Percentiles rank a stretch among this genome's conserved stretches.
phyloP scores from a whole-genome alignment of 352 stramenopile species.

The Globisporangium sylvaticum region DNA sequence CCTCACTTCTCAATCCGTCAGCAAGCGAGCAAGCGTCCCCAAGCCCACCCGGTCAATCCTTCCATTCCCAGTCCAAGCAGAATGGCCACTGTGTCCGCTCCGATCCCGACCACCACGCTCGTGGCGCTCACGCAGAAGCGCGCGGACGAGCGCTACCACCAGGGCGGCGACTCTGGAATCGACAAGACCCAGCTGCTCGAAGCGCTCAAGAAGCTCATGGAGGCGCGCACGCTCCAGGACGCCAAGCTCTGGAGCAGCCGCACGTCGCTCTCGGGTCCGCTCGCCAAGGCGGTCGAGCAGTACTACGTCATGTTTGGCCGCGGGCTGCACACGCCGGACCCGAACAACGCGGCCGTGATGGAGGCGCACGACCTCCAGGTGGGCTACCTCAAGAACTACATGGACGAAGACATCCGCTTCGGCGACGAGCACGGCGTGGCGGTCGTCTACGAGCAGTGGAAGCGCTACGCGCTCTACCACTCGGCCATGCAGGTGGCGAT shows the following conservation, averaged over 20 bases:
- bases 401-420: slow-evolving; percentile 41
- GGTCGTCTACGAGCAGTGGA: slow-evolving; percentile 22
- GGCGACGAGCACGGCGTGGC: slow-evolving; percentile 10
- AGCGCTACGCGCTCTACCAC: slow-evolving; percentile 20
- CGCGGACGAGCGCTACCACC: slow-evolving; percentile 13
- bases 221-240: slow-evolving; percentile 13
- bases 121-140: slow-evolving; percentile 10
- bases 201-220: slow-evolving; percentile 10
- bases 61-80: neutral
- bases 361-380: slow-evolving; percentile 18
- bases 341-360: neutral
- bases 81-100: neutral
- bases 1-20: slow-evolving; percentile 6
- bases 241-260: slow-evolving; percentile 18
- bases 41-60: neutral
- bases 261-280: slow-evolving; percentile 11
- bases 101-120: slow-evolving; percentile 9
- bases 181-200: slow-evolving; percentile 14
- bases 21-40: neutral
- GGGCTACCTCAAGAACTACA: slow-evolving; percentile 35
- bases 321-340: slow-evolving; percentile 11
- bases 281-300: slow-evolving; percentile 16
- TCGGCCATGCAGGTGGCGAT: slow-evolving; percentile 17
- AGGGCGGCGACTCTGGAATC: slow-evolving; percentile 4
- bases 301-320: slow-evolving; percentile 19